Percentiles rank a stretch among this genome's conserved stretches.
Evolutionary conservation across 1,284 basidiomycete species (phyloP).

Genomic region (Porphyrellus sp.): DNA sequence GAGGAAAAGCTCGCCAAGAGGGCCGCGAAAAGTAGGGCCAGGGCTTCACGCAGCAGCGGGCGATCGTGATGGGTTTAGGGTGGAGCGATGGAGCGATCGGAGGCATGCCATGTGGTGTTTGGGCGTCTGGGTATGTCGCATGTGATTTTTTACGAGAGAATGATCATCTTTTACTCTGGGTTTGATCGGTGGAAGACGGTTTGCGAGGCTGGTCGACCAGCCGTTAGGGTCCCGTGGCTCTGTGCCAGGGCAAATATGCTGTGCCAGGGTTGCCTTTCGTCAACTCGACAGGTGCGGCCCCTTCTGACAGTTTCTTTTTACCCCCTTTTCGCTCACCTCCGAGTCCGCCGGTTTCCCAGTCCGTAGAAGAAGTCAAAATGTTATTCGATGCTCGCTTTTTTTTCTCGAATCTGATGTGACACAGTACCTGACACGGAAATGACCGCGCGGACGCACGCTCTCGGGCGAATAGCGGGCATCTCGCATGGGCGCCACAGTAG

Average conservation of each 20-base stretch:
- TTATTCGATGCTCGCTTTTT: neutral
- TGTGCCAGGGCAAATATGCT: neutral
- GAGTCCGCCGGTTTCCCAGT: neutral
- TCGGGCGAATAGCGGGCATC: neutral
- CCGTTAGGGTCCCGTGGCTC: neutral
- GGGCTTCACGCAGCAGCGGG: slow-evolving; percentile 24
- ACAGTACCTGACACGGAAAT: neutral
- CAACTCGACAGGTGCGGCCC: neutral
- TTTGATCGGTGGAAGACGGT: neutral
- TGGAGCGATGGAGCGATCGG: neutral
- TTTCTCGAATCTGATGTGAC: neutral
- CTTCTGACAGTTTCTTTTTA: neutral
- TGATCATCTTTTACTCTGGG: neutral
- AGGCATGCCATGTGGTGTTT: neutral
- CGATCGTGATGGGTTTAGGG: slow-evolving; percentile 6
- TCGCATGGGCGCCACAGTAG: neutral
- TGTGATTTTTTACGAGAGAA: slow-evolving; percentile 8
- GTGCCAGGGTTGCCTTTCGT: neutral
- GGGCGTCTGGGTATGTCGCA: slow-evolving; percentile 16
- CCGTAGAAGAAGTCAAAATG: neutral
- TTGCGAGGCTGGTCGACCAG: neutral
- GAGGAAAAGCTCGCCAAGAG: slow-evolving; percentile 49
- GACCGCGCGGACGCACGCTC: neutral
- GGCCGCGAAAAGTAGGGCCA: slow-evolving; percentile 32
- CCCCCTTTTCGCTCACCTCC: neutral